Evolutionary conservation across 2,329 filamentous ascomycete genomes (phyloP), one percentile per base, ranked within the genome.

Genomic region (Nigrospora sphaerica): DNA sequence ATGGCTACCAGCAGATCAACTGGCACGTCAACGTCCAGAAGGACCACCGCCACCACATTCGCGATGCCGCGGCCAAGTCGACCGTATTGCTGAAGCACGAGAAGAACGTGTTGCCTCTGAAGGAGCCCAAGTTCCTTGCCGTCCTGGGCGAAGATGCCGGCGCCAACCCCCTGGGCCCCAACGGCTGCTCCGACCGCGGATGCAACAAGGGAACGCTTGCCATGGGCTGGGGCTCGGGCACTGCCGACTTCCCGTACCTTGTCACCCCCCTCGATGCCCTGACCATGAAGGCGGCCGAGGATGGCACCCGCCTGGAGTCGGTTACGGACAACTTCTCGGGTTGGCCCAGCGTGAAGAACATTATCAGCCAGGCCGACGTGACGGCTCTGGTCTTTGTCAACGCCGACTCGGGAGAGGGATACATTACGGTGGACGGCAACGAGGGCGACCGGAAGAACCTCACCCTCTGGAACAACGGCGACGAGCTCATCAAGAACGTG

Each of bases 81-180:
- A 90, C 85, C 3, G 90, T 98, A 7, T 73, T 98, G 12, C 73
- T 98, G 53, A 98, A 97, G 77, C 96, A 97, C 66, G 70, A 73
- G 4, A 70, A 73, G 4, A 82, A 83, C 13, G 74, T 75, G 2
- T 72, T 97, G 32, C 91, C 92, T 0, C 74, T 96, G n/a, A 83
- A 80, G 48, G 81, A 83, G 61, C 87, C 92, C 54, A 84, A 79
- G 58, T 86, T 87, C 57, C 69, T 91, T 28, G 86, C 80, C 16
- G 81, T 90, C 45, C 78, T 96, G 55, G 92, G 92, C 17, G 83
- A 88, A 44, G 92, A 97, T 63, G 86, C 90, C 14, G 86, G 86
- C 1, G 74, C 83, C 14, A 92, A 87, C 60, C 73, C 77, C 0
- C 74, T 73, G 18, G 92, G 92, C 1, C 83, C 87, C 23, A 95